Evolutionary conservation across 2,329 filamentous ascomycete genomes (phyloP), one percentile per base, ranked within the genome.

Genomic region (Ophiostoma himal-ulmi): DNA sequence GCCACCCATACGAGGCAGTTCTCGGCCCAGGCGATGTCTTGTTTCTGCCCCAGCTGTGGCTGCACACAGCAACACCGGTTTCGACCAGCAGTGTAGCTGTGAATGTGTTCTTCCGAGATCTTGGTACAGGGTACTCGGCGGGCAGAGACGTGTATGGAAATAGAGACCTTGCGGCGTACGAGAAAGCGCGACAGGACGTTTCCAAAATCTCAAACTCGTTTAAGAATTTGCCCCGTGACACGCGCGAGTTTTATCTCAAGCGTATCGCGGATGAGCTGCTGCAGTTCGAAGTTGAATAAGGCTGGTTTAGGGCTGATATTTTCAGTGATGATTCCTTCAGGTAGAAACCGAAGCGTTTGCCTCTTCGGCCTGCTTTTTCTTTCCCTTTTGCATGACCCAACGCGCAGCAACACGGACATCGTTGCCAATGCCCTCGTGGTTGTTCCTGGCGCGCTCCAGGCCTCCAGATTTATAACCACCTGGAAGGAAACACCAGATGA

Each of bases 91-190:
- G 91, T 74, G 83, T 96, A 8, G 92, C 92, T 0, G 89, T 97
- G n/a, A 97, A 97, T 77, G 86, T 94, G 37, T 97, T 97, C 81
- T 97, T 96, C 80, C 87, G 88, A 62, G 89, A 89, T 72, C 81
- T 95, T 11, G 81, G 88, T 3, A 81, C 78, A 3, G 88, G 86
- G 1, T 95, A 95, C 77, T 88, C 92, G 0, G 78, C 84, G 0
- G 93, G 93, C 0, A 86, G 89, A 74, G 93, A 97, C 77, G 90
- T 96, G 0, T 97, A 97, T 77, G 93, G 92, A 1, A 97, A 96
- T 77, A 84, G 92, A 54, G 94, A 97, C 78, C 78, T 97, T 68
- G 89, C 90, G 54, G 91, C 90, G 1, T 96, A 96, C 77, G 92
- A 96, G 77, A 93, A 91, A 75, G 91, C 91, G 0, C 84, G 93